Base-by-base conservation (phyloP, 2,329 filamentous ascomycete species). In the Exserohilum rostratum region DNA sequence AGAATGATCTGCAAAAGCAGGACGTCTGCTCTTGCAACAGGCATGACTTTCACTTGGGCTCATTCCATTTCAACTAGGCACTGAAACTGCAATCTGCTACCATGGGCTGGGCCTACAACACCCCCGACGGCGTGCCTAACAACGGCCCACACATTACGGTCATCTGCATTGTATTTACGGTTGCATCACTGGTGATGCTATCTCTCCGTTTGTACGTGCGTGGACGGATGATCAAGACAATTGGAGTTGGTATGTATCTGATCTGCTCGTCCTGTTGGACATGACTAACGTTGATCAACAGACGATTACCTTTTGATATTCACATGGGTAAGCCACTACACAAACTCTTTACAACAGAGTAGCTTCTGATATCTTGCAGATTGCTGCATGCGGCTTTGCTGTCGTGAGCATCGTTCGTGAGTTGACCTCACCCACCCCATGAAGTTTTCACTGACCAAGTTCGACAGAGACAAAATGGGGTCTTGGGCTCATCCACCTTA, bases 101-200 rank as follows among this genome's bases (percentile, higher is more conserved):
- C 33, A 63, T 61, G 55, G 60, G 53, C 37, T 59, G 60, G 60
- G 37, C 60, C 15, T 57, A 57, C 44, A 55, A 61, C 22, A 53
- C 58, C 18, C 22, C 50, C 10, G 55, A 58, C 3, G 13, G 39
- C 22, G 46, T 37, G 22, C 42, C 38, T 6, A 61, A 57, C 20
- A 38, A 55, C 12, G 53, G 53, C 7, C 39, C 48, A n/a, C 47
- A 46, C 10, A 55, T 63, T 12, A 37, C 50, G 6, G 42, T 34
- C 18, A 12, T 61, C 9, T 50, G 55, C 3, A 55, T 57, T 13
- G 22, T 48, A 1, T 52, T 59, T 11, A 61, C 60, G 2, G 13
- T 34, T 17, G 11, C 52, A 5, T 57, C 60, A 3, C 46, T 61
- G 6, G 4, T 46, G 11, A 13, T 55, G 5, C 15, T 63, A 18